Evolutionary conservation across 257 asterid species (phyloP).

Genomic region (Pogostemon cablin): DNA sequence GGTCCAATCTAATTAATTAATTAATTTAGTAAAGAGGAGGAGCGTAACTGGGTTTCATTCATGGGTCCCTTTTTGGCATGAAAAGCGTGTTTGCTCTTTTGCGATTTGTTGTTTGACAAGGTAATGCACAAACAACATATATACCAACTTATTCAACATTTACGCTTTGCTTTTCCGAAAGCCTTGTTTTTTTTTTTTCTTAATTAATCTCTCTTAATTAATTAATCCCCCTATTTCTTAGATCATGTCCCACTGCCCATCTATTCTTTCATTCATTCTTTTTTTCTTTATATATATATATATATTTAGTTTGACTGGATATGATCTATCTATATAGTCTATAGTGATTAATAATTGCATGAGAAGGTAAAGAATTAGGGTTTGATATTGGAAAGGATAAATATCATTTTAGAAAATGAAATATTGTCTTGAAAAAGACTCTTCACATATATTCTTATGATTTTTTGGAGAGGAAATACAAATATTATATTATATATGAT

Average conservation of each 20-base stretch:
- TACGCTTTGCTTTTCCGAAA: conserved; percentile 34
- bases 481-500: no score
- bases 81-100: conserved; percentile 38
- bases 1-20: conserved; percentile 36
- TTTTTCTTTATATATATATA: not conserved
- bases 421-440: not conserved
- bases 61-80: conserved; percentile 41
- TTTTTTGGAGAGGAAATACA: no score
- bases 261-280: not conserved
- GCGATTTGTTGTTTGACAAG: conserved; percentile 42
- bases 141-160: conserved; percentile 41
- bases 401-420: not conserved
- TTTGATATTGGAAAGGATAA: not conserved
- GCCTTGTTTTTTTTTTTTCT: conserved; percentile 24
- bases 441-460: no score
- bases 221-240: conserved; percentile 16
- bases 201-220: conserved; percentile 29
- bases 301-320: conserved; percentile 1
- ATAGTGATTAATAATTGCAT: no score
- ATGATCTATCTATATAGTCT: not conserved
- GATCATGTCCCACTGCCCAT: conserved; percentile 19
- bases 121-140: conserved; percentile 60
- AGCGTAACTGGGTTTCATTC: conserved; percentile 45
- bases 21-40: conserved; percentile 46
- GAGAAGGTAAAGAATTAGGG: no score